phyloP scores from a whole-genome alignment of 768 basidiomycete species.

The Pholiota molesta region DNA sequence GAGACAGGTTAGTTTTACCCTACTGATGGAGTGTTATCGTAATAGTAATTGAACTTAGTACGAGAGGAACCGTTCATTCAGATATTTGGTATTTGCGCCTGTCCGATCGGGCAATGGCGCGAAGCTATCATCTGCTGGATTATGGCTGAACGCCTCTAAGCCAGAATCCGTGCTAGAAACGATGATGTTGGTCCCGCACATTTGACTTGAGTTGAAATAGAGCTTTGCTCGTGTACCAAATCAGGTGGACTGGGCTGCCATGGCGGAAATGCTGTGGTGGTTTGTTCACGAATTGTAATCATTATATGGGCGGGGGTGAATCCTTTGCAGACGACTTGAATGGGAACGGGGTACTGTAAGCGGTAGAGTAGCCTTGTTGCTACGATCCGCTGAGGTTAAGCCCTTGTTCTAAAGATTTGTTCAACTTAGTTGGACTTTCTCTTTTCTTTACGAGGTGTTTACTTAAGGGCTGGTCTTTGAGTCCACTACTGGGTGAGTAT shows the following conservation, averaged over 20 bases:
- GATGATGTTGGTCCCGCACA: constrained; percentile 72
- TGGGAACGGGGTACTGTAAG: constrained; percentile 77
- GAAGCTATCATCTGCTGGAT: constrained; percentile 84
- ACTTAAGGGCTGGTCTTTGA: constrained; percentile 45
- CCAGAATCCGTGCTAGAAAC: constrained; percentile 79
- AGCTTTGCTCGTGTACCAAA: constrained; percentile 75
- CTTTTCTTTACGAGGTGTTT: constrained; percentile 31
- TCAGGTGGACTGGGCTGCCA: constrained; percentile 50
- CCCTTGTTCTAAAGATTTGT: constrained; percentile 73
- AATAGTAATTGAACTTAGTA: constrained; percentile 83
- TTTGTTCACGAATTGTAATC: constrained; percentile 61
- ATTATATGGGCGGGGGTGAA: constrained; percentile 72
- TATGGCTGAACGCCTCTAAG: constrained; percentile 87
- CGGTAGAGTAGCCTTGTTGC: constrained; percentile 79
- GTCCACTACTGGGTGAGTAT: constrained; percentile 16
- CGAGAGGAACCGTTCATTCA: constrained; percentile 84
- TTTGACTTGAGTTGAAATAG: constrained; percentile 67
- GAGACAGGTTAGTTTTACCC: constrained; percentile 88
- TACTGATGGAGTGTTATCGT: constrained; percentile 77
- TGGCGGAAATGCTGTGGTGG: constrained; percentile 56
- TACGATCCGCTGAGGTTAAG: constrained; percentile 80
- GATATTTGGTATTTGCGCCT: constrained; percentile 82
- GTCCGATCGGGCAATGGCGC: constrained; percentile 78
- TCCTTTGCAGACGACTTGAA: constrained; percentile 82
- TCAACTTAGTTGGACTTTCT: constrained; percentile 52